Evolutionary conservation across 116 monocot species (phyloP).

Genomic region (Phalaenopsis hybrid): DNA sequence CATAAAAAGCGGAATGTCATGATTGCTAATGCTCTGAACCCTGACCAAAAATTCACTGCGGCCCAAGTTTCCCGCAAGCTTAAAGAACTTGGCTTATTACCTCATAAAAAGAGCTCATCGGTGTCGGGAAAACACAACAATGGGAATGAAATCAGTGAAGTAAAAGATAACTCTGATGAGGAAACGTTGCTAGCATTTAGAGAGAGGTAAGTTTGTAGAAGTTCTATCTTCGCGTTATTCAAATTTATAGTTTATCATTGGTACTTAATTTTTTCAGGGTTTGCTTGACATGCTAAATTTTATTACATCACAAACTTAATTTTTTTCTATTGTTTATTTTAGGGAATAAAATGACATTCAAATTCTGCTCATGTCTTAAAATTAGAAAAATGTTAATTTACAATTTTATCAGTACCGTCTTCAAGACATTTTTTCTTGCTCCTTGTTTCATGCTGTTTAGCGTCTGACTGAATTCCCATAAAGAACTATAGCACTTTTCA

Average conservation of each 20-base stretch:
- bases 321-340: neutral
- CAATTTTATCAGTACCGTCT: neutral
- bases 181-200: slow-evolving; percentile 34
- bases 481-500: no score
- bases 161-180: slow-evolving; percentile 35
- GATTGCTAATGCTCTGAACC: slow-evolving; percentile 56
- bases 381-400: neutral
- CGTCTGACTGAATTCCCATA: neutral
- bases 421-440: neutral
- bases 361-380: neutral
- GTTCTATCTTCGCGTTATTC: neutral
- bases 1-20: slow-evolving; percentile 52
- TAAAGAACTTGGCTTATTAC: slow-evolving; percentile 49
- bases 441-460: neutral
- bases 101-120: slow-evolving; percentile 18
- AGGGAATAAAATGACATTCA: neutral
- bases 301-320: neutral
- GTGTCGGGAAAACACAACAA: slow-evolving; percentile 4
- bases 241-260: neutral
- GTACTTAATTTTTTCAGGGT: neutral
- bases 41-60: slow-evolving; percentile 28
- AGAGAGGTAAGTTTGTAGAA: slow-evolving; percentile 34
- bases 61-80: slow-evolving; percentile 57
- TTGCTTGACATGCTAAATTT: neutral
- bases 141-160: slow-evolving; percentile 1